Percentiles rank a stretch among this genome's conserved stretches.
Evolutionary conservation across 495 filamentous ascomycete genomes (phyloP).

Genomic region (Aspergillus avenaceus): DNA sequence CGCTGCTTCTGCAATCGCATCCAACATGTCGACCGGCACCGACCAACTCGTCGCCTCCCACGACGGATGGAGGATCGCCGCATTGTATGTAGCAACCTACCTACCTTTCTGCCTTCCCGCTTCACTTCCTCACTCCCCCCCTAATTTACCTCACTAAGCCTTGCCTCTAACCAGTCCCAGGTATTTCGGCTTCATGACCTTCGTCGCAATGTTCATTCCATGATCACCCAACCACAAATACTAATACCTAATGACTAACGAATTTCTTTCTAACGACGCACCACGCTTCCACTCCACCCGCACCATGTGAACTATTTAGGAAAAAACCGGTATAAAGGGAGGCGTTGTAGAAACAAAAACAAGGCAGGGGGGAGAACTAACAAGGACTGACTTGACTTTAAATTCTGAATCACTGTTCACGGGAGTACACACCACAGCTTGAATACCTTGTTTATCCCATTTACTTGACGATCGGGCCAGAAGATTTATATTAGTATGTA

Average conservation of each 20-base stretch:
- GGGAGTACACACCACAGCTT: too few relatives aligned
- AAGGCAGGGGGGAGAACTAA: too few relatives aligned
- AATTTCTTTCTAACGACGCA: too few relatives aligned
- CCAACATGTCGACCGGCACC: constrained; percentile 32
- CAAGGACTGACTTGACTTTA: too few relatives aligned
- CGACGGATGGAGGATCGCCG: constrained; percentile 41
- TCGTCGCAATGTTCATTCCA: constrained; percentile 38
- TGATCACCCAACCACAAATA: neutral
- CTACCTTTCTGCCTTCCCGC: neutral
- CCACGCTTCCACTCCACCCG: too few relatives aligned
- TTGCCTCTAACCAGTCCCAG: constrained; percentile 18
- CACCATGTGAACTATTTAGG: too few relatives aligned
- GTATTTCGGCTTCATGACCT: constrained; percentile 41
- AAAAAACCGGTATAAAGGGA: too few relatives aligned
- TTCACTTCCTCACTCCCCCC: too few relatives aligned
- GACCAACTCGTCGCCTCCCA: constrained; percentile 33
- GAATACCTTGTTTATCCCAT: too few relatives aligned
- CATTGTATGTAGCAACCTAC: constrained; percentile 24
- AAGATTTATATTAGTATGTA: too few relatives aligned
- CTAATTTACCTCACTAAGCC: neutral
- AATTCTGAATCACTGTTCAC: too few relatives aligned
- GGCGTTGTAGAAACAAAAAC: neutral
- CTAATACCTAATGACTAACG: neutral
- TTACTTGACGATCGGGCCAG: too few relatives aligned
- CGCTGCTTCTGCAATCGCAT: constrained; percentile 34